Evolutionary conservation across 176 grass and related monocot genomes (phyloP), one percentile per base, ranked within the genome.

Genomic region (Typha latifolia): DNA sequence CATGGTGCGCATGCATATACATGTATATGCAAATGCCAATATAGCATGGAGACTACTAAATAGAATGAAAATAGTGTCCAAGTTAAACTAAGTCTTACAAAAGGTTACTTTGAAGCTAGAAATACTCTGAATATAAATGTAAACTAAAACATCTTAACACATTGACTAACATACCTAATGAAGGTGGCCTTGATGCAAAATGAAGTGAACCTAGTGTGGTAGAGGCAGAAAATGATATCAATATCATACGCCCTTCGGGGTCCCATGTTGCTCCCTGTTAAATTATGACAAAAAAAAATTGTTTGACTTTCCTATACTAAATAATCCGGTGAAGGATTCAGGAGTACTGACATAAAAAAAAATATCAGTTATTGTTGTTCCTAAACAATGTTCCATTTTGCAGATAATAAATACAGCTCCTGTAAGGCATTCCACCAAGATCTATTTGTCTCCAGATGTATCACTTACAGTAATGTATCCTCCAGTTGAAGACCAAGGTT

Each of bases 401-500:
- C 34, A 37, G 4, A 37, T 37, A 37, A 37, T 8, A 37, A 37
- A 37, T 37, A 6, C 0, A 37, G 34, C 34, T 6, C 4, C 4
- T 6, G 7, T 37, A 57, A 21, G 19, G 5, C 16, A 57, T 57
- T 57, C 52, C 52, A 57, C 16, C 52, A 57, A 14, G 19, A 57
- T 57, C 52, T 57, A n/a, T 6, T 57, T 1, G 52, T 21, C 14
- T 57, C 15, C 27, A 19, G 71, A 57, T 12, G 61, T 70, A 69
- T 49, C 32, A 84, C 85, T 68, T 84, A 97, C 94, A 82, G 89
- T 89, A 10, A 97, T 76, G 80, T 77, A 88, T 73, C 88, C 94
- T 13, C 85, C 85, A 71, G 94, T 86, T 80, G 94, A 90, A 82
- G 94, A 92, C 88, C 88, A 97, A 24, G 89, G 88, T 80, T 97